Evolutionary conservation across 441 rosid species (phyloP), one percentile per base, ranked within the genome.

Genomic region (Syzygium syzygioides): DNA sequence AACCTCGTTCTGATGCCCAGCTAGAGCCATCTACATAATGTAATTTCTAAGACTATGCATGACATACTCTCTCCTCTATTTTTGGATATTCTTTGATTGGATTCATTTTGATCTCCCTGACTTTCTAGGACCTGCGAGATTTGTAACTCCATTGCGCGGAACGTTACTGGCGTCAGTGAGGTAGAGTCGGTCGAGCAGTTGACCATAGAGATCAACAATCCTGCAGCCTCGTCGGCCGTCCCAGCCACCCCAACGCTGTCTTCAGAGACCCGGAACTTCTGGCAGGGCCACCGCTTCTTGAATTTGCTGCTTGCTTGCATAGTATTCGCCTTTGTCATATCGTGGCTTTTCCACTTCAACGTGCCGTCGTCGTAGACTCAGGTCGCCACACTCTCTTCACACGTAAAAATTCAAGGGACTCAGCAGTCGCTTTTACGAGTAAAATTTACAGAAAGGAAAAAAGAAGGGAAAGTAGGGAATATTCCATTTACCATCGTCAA

Each of bases 281-380:
- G 90, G 90, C 90, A 68, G 68, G 87, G 90, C 55, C 90, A 85
- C 85, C 83, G 87, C 8, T 88, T 88, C 71, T 87, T 88, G 52
- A 88, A 88, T 87, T 86, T 88, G 55, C 62, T 88, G 41, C 90
- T 88, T 1, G 90, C 90, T 23, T 88, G 90, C 90, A 88, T 88
- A 87, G 80, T 88, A 34, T 88, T 88, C 23, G 90, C 90, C 41
- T 88, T 88, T 55, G 90, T 88, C 87, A 88, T 88, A 88, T 88
- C 90, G 10, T 88, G 90, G 90, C 87, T 88, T 23, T 88, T 88
- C 84, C 90, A 88, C 85, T 88, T 88, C 90, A 88, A 88, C 9
- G 85, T 55, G 60, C 87, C 85, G 14, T 88, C 90, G 8, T 88
- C 84, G 76, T 88, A 83, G 87, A 62, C 26, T 45, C 26, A 1